phyloP scores from a whole-genome alignment of 139 green algal genomes.

The Ettlia oleoabundans region DNA sequence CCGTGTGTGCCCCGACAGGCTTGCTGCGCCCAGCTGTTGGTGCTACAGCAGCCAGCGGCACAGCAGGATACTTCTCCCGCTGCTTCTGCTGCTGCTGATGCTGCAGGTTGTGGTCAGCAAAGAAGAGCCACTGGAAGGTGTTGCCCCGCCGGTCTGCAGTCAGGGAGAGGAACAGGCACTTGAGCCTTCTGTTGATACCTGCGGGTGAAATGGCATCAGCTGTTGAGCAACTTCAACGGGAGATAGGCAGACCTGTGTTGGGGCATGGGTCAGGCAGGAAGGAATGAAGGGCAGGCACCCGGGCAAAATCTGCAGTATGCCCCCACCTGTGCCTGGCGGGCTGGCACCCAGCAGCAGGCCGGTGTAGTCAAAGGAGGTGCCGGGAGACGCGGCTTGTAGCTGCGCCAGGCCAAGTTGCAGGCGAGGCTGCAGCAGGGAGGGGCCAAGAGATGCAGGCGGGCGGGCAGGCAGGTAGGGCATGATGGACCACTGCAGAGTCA shows the following conservation, averaged over 20 bases:
- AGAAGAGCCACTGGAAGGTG: constrained; percentile 29
- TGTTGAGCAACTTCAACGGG: too few relatives aligned
- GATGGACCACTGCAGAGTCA: background rate
- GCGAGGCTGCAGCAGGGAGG: background rate
- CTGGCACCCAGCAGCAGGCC: constrained; percentile 21
- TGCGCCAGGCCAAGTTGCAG: background rate
- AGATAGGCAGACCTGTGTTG: too few relatives aligned
- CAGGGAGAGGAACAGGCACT: too few relatives aligned
- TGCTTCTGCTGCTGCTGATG: background rate
- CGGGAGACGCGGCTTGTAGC: background rate
- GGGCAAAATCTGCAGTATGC: background rate
- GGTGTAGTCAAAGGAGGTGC: constrained; percentile 9
- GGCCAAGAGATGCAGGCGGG: background rate
- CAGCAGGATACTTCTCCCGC: background rate
- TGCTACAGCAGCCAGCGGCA: background rate
- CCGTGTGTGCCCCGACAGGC: too few relatives aligned
- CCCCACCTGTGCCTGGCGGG: background rate
- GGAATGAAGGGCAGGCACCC: background rate
- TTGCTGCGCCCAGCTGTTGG: background rate
- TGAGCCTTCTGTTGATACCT: too few relatives aligned
- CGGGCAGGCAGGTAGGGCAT: background rate
- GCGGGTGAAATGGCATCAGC: too few relatives aligned
- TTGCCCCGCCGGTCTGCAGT: background rate
- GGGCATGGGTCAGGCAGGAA: background rate
- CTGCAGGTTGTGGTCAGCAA: constrained; percentile 1